phyloP scores from a whole-genome alignment of 1,284 basidiomycete species.

The Taiwanofungus camphoratus region DNA sequence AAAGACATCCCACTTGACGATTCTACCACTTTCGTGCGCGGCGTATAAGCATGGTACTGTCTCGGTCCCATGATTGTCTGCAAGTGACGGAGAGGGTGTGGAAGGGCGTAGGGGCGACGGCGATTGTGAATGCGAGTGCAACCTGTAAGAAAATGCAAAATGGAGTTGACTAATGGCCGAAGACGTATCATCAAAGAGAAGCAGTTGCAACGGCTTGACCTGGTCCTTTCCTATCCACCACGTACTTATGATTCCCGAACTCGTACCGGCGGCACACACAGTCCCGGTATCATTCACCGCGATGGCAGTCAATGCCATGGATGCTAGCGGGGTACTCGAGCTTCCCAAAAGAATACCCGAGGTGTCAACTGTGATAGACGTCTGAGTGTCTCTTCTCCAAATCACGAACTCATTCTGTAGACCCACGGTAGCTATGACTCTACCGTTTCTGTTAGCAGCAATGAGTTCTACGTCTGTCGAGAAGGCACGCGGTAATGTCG shows the following conservation, averaged over 20 bases:
- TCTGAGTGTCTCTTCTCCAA: slow-evolving; percentile 47
- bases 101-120: slow-evolving; percentile 27
- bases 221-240: slow-evolving; percentile 45
- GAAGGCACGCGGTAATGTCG: slow-evolving; percentile 72
- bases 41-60: slow-evolving; percentile 38
- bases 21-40: slow-evolving; percentile 53
- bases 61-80: slow-evolving; percentile 4
- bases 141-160: slow-evolving; percentile 27
- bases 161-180: slow-evolving; percentile 42
- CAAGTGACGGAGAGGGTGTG: slow-evolving; percentile 22
- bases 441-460: slow-evolving; percentile 62
- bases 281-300: slow-evolving; percentile 51
- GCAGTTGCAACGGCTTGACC: slow-evolving; percentile 36
- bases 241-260: slow-evolving; percentile 51
- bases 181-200: slow-evolving; percentile 40
- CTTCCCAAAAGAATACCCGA: slow-evolving; percentile 41
- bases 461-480: slow-evolving; percentile 78
- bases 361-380: slow-evolving; percentile 46
- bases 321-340: slow-evolving; percentile 41
- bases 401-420: slow-evolving; percentile 71
- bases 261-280: slow-evolving; percentile 59
- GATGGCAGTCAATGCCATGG: slow-evolving; percentile 50
- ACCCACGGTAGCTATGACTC: slow-evolving; percentile 63
- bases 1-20: slow-evolving; percentile 48
- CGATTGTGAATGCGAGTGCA: slow-evolving; percentile 15